phyloP scores from a whole-genome alignment of 805 yeast genomes.

The Schizosaccharomyces lindneri region DNA sequence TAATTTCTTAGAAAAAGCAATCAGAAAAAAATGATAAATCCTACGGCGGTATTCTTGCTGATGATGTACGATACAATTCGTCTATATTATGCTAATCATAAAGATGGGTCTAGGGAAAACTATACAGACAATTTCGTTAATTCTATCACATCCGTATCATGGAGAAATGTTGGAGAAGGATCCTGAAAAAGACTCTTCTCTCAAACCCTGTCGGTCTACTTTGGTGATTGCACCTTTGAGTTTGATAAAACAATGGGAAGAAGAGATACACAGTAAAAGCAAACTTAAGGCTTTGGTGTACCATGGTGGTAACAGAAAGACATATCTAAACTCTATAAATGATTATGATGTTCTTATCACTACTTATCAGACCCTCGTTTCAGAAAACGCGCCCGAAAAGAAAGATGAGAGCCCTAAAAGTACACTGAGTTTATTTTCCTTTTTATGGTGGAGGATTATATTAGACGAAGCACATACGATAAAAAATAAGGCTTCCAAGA shows the following conservation, averaged over 20 bases:
- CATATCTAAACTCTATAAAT: constrained; percentile 8
- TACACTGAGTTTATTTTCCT: constrained; percentile 9
- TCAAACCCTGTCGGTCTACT: constrained; percentile 12
- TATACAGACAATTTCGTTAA: constrained; percentile 46
- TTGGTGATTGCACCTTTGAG: constrained; percentile 22
- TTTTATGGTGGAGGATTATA: constrained; percentile 28
- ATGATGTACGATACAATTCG: background rate
- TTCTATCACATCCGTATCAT: constrained; percentile 18
- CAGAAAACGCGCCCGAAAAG: constrained; percentile 8
- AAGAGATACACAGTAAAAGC: constrained; percentile 15
- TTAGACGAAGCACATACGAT: constrained; percentile 43
- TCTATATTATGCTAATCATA: background rate
- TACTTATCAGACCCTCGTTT: constrained; percentile 56
- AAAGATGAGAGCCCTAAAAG: background rate
- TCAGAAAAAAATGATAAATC: too few species aligned
- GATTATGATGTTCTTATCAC: constrained; percentile 63
- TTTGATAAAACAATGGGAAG: constrained; percentile 19
- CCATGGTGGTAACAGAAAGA: constrained; percentile 17
- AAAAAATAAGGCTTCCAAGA: constrained; percentile 24
- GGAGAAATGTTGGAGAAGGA: background rate
- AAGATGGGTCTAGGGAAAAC: constrained; percentile 73
- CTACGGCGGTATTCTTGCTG: constrained; percentile 1
- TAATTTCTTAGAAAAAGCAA: too few species aligned
- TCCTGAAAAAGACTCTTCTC: background rate
- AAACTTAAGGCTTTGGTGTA: constrained; percentile 5